Evolutionary conservation across 768 basidiomycete genomes (phyloP).

Genomic region (Kwoniella sp.): DNA sequence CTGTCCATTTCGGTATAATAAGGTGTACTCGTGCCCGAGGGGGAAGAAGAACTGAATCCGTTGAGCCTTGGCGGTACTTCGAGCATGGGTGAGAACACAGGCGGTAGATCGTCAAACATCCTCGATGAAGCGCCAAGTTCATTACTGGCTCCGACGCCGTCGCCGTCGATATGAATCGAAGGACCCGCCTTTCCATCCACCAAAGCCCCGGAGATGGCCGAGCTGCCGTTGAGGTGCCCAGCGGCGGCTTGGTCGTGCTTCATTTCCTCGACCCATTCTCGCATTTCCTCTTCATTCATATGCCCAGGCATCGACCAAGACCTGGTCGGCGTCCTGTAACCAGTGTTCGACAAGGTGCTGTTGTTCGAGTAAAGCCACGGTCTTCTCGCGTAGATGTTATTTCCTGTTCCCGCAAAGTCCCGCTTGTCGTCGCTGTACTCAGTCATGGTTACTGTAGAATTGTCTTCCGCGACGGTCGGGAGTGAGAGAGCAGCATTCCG

Average conservation of each 20-base stretch:
- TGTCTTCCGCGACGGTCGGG: conserved; percentile 9
- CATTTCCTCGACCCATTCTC: conserved; percentile 39
- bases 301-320: conserved; percentile 43
- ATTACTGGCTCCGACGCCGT: not conserved
- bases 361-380: conserved; percentile 25
- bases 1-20: conserved; percentile 8
- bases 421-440: conserved; percentile 20
- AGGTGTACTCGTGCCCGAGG: conserved; percentile 16
- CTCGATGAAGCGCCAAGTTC: not conserved
- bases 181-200: not conserved
- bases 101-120: conserved; percentile 11
- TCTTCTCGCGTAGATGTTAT: conserved; percentile 20
- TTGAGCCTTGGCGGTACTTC: not conserved
- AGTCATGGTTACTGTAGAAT: conserved; percentile 18
- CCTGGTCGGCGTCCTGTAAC: conserved; percentile 15
- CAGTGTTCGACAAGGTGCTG: conserved; percentile 12
- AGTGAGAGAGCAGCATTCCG: conserved; percentile 28
- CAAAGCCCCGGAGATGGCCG: not conserved
- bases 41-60: not conserved
- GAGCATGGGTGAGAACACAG: conserved; percentile 15
- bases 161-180: conserved; percentile 16
- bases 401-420: not conserved
- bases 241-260: conserved; percentile 17
- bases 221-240: not conserved
- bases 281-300: conserved; percentile 42